phyloP scores from a whole-genome alignment of 805 yeast species.

The Nakazawaea molendinolei region DNA sequence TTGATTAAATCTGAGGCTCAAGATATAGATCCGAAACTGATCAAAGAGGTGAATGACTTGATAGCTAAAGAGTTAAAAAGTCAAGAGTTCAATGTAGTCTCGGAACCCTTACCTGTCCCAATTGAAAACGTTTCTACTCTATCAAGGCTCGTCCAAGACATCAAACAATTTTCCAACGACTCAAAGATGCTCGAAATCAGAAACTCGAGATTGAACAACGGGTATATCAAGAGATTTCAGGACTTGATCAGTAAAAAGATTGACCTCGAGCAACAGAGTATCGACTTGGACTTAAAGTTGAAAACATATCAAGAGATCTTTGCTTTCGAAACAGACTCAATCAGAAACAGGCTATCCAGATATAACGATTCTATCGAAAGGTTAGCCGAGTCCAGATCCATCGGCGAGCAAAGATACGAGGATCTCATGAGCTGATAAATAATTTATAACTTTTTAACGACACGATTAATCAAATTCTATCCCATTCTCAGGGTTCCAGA shows the following conservation, averaged over 20 bases:
- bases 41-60: too few species aligned
- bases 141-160: too few species aligned
- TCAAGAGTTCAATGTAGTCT: too few species aligned
- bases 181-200: too few species aligned
- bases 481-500: slow-evolving; percentile 11
- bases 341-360: slow-evolving; percentile 8
- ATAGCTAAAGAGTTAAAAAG: too few species aligned
- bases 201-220: too few species aligned
- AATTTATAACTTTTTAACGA: neutral
- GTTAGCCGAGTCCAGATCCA: slow-evolving; percentile 12
- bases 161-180: too few species aligned
- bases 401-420: slow-evolving; percentile 13
- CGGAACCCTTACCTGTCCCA: too few species aligned
- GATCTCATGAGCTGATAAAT: slow-evolving; percentile 6
- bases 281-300: slow-evolving; percentile 10
- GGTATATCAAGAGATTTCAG: slow-evolving; percentile 25
- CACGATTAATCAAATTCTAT: slow-evolving; percentile 8
- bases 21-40: too few species aligned
- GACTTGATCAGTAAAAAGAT: slow-evolving; percentile 15
- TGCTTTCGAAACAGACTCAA: slow-evolving; percentile 12
- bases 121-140: too few species aligned
- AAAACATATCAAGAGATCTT: slow-evolving; percentile 14
- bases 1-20: slow-evolving; percentile 42
- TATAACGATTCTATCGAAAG: slow-evolving; percentile 13
- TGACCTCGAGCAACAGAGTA: slow-evolving; percentile 14